Base-by-base conservation (phyloP, 192 early-diverging fungal genomes). In the Lobosporangium transversale region DNA sequence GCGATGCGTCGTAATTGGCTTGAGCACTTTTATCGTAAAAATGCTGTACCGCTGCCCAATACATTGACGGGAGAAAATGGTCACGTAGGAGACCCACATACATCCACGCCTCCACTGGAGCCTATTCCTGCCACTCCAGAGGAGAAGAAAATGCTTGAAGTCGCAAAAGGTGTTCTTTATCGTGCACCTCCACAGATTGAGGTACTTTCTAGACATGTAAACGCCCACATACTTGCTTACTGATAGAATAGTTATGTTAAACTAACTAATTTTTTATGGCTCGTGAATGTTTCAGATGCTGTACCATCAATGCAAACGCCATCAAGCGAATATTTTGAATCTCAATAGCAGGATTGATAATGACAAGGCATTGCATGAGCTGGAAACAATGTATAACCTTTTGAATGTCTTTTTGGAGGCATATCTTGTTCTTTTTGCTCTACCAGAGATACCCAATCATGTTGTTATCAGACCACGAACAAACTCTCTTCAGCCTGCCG, bases 261-360 rank as follows among this genome's bases (percentile, higher is more conserved):
- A n/a, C n/a, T n/a, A n/a, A n/a, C n/a, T n/a, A n/a, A n/a, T n/a
- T n/a, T n/a, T n/a, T n/a, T n/a, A n/a, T n/a, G n/a, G n/a, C n/a
- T n/a, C n/a, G n/a, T n/a, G n/a, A n/a, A n/a, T n/a, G n/a, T n/a
- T n/a, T 5, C 62, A 76, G 73, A 37, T 48, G 52, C 24, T 67
- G 1, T 76, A 66, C 53, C 73, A 67, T 50, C 73, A 76, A 33
- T 67, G 63, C 59, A 66, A 67, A 44, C 40, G 73, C 1, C 73
- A 76, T 26, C 63, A 76, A 35, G 63, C 53, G 11, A 67, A 50
- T 15, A 66, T 76, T 42, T 50, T 35, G n/a, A 56, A 29, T 29
- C 53, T 76, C 31, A 55, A 45, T 6, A 14, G 52, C 12, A 76
- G 63, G 24, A 43, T 67, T 35, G 50, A 62, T 20, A 76, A 76